Evolutionary conservation across 1,139 yeast species (phyloP).

Genomic region (Yamadazyma jaroonii): DNA sequence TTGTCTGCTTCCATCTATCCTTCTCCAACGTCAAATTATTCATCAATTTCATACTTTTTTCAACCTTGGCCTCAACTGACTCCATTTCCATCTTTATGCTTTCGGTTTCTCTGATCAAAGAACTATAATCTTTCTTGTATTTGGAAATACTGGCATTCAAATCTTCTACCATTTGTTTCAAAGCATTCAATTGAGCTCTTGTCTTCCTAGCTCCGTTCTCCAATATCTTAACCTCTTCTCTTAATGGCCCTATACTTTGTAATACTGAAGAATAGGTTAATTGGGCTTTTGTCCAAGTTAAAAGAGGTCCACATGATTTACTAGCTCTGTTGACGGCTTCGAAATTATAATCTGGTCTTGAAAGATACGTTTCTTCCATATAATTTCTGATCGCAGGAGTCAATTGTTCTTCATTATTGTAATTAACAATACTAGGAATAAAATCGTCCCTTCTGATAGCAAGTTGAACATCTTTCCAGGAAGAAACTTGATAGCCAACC

Average conservation of each 20-base stretch:
- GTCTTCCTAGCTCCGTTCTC: conserved; percentile 64
- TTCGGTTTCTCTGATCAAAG: conserved; percentile 75
- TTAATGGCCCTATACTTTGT: conserved; percentile 71
- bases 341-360: conserved; percentile 62
- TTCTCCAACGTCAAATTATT: conserved; percentile 67
- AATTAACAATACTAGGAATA: conserved; percentile 76
- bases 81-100: conserved; percentile 68
- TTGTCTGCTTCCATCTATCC: conserved; percentile 69
- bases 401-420: conserved; percentile 62
- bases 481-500: conserved; percentile 64
- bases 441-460: conserved; percentile 84
- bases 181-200: conserved; percentile 66
- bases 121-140: conserved; percentile 69
- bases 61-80: conserved; percentile 57
- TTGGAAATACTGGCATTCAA: conserved; percentile 64
- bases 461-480: conserved; percentile 86
- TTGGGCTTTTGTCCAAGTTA: conserved; percentile 91
- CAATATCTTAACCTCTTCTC: conserved; percentile 58
- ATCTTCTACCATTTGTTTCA: conserved; percentile 78
- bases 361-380: conserved; percentile 61
- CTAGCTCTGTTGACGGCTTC: conserved; percentile 85
- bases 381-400: conserved; percentile 47
- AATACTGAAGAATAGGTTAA: conserved; percentile 66
- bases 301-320: conserved; percentile 91
- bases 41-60: conserved; percentile 60